Conservation (phyloP, 306 rosid species). For the Phaseolus lunatus region DNA sequence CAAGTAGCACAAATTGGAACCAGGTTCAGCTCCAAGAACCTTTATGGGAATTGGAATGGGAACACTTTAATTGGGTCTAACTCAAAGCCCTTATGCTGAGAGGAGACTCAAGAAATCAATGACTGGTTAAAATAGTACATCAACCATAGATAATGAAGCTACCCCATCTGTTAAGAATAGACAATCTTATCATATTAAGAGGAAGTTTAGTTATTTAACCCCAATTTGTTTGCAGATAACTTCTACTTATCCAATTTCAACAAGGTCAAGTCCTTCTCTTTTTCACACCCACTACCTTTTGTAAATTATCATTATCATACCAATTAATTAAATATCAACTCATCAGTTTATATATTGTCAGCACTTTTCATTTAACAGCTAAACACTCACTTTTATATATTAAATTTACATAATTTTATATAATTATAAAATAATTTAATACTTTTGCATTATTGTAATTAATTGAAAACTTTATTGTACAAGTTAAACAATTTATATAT, state of each 20-base stretch:
- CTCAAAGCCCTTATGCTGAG: conserved; percentile 5
- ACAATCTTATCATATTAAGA: not conserved
- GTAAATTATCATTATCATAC: not conserved
- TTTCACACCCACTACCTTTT: not conserved
- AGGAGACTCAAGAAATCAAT: not conserved
- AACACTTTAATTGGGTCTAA: conserved; percentile 53
- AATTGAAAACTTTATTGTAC: no score
- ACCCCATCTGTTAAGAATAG: not conserved
- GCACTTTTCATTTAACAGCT: not conserved
- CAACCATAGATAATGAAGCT: not conserved
- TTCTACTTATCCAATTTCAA: conserved; percentile 1
- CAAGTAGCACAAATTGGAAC: conserved; percentile 45
- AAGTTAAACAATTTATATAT: no score
- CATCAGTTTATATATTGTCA: not conserved
- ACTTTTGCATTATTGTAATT: no score
- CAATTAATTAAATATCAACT: not conserved
- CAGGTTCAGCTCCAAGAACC: conserved; percentile 46
- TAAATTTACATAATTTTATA: no score
- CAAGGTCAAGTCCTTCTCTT: conserved; percentile 11
- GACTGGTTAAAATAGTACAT: not conserved
- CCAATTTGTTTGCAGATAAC: not conserved
- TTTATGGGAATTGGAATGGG: conserved; percentile 72
- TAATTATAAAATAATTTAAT: no score
- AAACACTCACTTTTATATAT: not conserved
- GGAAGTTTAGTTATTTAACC: not conserved